A percentile compares a stretch with the other conserved stretches of the same genome.
These are phyloP conservation scores for Galeopsis tetrahit DNA, from an alignment of 257 asterid genomes.

Conservation along the genomic window DNA sequence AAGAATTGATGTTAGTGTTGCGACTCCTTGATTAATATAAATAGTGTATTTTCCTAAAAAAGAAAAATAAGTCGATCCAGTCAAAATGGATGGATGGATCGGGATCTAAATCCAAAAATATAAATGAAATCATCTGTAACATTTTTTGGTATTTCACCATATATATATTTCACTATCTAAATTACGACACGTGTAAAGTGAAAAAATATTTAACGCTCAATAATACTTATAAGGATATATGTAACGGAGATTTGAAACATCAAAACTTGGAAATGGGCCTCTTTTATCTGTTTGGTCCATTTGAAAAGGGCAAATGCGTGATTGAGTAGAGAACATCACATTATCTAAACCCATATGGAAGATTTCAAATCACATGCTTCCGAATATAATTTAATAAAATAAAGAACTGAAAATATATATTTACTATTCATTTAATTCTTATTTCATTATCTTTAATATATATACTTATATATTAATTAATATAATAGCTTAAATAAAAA, in stretches of 20 bases:
- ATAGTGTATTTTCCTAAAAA: not conserved
- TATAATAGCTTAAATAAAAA: too few species aligned
- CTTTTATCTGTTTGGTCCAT: not conserved
- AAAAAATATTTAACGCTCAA: too few species aligned
- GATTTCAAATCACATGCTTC: conserved; percentile 23
- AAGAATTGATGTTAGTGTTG: too few species aligned
- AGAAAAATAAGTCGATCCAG: not conserved
- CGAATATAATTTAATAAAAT: not conserved
- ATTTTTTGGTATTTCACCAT: too few species aligned
- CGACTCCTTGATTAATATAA: not conserved
- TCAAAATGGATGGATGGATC: not conserved
- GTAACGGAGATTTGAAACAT: too few species aligned
- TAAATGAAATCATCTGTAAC: too few species aligned
- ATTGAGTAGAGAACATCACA: not conserved
- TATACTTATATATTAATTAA: too few species aligned
- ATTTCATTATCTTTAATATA: too few species aligned
- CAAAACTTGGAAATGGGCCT: not conserved
- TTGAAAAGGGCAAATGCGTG: not conserved
- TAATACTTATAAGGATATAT: too few species aligned
- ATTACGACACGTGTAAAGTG: too few species aligned
- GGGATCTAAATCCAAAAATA: too few species aligned
- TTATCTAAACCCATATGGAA: not conserved
- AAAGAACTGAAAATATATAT: not conserved
- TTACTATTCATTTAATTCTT: not conserved
- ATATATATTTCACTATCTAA: too few species aligned